Evolutionary conservation across 2,329 filamentous ascomycete species (phyloP), one percentile per base, ranked within the genome.

Genomic region (Phyllosticta citribraziliensis): DNA sequence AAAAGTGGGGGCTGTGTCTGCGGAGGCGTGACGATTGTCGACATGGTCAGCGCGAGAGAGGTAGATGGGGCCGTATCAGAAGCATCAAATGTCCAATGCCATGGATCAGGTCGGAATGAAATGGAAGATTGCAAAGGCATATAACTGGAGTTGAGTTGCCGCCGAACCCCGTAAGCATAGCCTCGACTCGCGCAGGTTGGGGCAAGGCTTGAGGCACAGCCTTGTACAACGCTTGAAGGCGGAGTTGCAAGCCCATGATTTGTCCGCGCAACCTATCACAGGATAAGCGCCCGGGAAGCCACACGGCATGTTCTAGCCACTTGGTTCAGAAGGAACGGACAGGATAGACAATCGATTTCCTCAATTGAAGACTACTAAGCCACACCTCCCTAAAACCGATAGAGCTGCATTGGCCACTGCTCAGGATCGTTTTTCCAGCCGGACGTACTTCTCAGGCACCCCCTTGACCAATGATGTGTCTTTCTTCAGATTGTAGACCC

Each of bases 1-100:
- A 47, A 51, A 22, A 47, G 57, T 60, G 57, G 57, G 57, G 57
- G 57, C 52, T 55, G 57, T 10, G 57, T 27, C 5, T 35, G 50
- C 53, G 57, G 57, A 27, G 57, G 20, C 12, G n/a, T n/a, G 14
- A 47, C 40, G 40, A 8, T 59, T 25, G 51, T 22, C 22, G 51
- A 35, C 56, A 58, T 52, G n/a, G 6, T 47, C 2, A 8, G 17
- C 14, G n/a, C 40, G 8, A 47, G 17, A 4, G 4, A n/a, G n/a
- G n/a, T 3, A n/a, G 40, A n/a, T 47, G 40, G 17, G 14, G n/a
- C 40, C 40, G 14, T n/a, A 47, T 47, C 40, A 47, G 40, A 47
- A 47, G 14, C 3, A 19, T 47, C 14, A 47, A 47, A 47, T 14
- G 17, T n/a, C 14, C 17, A 47, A 47, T 47, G 40, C 40, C 40